Evolutionary conservation across 2,329 filamentous ascomycete genomes (phyloP), one percentile per base, ranked within the genome.

Genomic region (Exserohilum rostratum): DNA sequence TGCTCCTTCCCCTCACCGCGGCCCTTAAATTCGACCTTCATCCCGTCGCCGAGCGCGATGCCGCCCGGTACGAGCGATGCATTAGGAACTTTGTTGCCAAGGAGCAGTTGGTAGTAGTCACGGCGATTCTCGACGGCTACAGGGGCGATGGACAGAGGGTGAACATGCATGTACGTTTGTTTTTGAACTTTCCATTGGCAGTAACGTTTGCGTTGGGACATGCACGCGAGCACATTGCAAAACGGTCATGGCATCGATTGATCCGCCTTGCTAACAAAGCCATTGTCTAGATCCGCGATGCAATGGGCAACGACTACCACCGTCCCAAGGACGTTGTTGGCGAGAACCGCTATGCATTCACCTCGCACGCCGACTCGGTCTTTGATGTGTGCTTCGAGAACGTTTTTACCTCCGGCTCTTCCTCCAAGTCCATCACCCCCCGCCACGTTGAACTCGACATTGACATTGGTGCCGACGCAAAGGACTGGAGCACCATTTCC

Each of bases 341-440:
- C 77, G 93, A 97, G 80, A 90, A 90, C 76, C 87, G 93, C 74
- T 93, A 92, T 75, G 91, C 93, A 46, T 99, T 99, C 76, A 98
- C 93, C 43, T 91, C 93, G 33, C 90, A 95, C 75, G 88, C 88
- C 46, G 93, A 98, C 77, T 90, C 91, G 30, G 90, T 91, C 9
- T 97, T 99, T 72, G 93, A 98, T 71, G 91, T 99, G 47, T 99
- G 93, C 83, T 96, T 97, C 74, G 90, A 96, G 78, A 98, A 97
- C 77, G 77, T 87, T 69, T 82, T 92, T 60, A 84, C 85, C 65
- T 55, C 52, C 7, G 29, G 50, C 42, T 55, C 42, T 25, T 35
- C 39, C 10, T 74, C 75, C 57, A 71, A 54, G 11, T 33, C 47
- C 11, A 54, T 54, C 34, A 50, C 74, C 86, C 46, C 76, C 72